Evolutionary conservation across 345 rosid species (phyloP), one percentile per base, ranked within the genome.

Genomic region (Brassica cretica): DNA sequence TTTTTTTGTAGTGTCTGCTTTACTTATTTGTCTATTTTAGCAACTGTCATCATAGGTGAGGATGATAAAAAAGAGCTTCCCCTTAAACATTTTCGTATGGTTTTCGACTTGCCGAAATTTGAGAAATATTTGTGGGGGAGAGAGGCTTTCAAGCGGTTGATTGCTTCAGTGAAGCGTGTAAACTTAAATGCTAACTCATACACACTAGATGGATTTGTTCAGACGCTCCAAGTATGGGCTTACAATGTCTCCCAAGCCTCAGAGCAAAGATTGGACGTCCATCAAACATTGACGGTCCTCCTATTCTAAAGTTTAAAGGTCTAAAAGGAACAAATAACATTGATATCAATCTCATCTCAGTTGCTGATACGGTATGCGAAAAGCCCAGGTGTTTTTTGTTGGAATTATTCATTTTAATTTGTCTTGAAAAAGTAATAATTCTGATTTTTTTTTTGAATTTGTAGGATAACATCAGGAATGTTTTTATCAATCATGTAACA

Each of bases 201-300:
- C 11, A 70, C 46, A 30, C 1, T 53, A 30, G 24, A 55, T 2
- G 14, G 51, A 6, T 55, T 70, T 2, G 4, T 70, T 18, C 51
- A 70, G 19, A 0, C 0, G 3, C 49, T 70, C 56, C 32, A 56
- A 18, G 41, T 70, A 33, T 70, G 64, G 64, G 30, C 4, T 10
- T 70, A 70, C 11, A 55, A 4, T 55, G 64, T 33, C n/a, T 70
- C 59, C 64, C 64, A 2, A 55, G 51, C 37, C 64, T 70, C 6
- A 19, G 51, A 10, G 6, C 19, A 56, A 37, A 32, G 51, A 55
- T 70, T 32, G 64, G 64, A 0, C 64, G 12, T 70, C 64, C 32
- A 70, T 18, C 46, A 3, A 55, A 32, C 3, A 1, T 18, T 10
- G 30, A 10, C 0, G 18, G 32, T 0, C 74, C 64, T 18, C 32